phyloP scores from a whole-genome alignment of 306 rosid species.

The Herpetospermum pedunculosum region DNA sequence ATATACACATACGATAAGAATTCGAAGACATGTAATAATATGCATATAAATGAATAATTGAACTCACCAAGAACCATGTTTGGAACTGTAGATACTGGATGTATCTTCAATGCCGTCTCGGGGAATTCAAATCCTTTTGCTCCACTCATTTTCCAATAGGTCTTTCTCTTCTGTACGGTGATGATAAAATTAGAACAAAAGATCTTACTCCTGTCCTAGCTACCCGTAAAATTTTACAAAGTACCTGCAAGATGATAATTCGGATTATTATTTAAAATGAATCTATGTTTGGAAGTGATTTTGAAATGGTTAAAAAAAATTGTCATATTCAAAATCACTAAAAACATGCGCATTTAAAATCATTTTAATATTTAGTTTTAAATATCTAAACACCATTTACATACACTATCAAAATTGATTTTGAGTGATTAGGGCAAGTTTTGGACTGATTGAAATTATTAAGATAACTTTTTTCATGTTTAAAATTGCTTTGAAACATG shows the following conservation, averaged over 20 bases:
- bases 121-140: neutral
- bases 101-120: neutral
- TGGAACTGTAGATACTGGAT: neutral
- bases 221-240: neutral
- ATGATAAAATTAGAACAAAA: neutral
- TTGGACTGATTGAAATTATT: too few relatives aligned
- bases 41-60: neutral
- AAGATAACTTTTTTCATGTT: too few relatives aligned
- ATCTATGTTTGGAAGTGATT: too few relatives aligned
- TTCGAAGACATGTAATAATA: neutral
- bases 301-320: too few relatives aligned
- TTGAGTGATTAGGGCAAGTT: too few relatives aligned
- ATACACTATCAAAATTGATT: too few relatives aligned
- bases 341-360: too few relatives aligned
- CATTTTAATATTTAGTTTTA: too few relatives aligned
- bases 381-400: too few relatives aligned
- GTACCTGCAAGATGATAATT: neutral
- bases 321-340: too few relatives aligned
- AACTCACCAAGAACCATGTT: conserved; percentile 4
- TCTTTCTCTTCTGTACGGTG: neutral
- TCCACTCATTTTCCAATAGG: neutral
- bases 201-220: neutral
- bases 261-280: too few relatives aligned
- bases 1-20: neutral
- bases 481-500: too few relatives aligned